Conservation (phyloP, 1,284 basidiomycete species). For the Pterulicium gracile region DNA sequence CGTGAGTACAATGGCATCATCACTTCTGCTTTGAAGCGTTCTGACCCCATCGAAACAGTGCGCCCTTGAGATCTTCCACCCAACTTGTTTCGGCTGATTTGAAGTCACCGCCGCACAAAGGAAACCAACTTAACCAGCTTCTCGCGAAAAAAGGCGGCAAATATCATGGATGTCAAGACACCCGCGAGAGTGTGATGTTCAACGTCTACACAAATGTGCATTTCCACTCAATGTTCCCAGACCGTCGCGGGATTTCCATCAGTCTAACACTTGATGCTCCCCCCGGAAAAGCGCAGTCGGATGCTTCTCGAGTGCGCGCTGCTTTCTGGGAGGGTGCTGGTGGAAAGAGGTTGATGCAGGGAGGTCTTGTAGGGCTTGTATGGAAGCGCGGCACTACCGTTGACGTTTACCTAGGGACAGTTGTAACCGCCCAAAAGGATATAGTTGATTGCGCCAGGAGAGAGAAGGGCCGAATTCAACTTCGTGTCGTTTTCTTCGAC, state of each 20-base stretch:
- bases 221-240: constrained; percentile 30
- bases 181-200: constrained; percentile 38
- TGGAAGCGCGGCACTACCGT: constrained; percentile 22
- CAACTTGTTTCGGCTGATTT: constrained; percentile 35
- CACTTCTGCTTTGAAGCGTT: constrained; percentile 2
- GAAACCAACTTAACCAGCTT: constrained; percentile 16
- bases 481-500: constrained; percentile 45
- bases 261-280: constrained; percentile 36
- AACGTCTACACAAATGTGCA: constrained; percentile 42
- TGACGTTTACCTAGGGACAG: constrained; percentile 35
- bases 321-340: constrained; percentile 43
- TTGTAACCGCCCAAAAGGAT: constrained; percentile 29
- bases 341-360: constrained; percentile 41
- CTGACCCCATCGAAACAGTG: constrained; percentile 25
- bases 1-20: constrained; percentile 32
- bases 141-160: constrained; percentile 32
- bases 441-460: constrained; percentile 26
- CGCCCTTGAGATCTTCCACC: constrained; percentile 38
- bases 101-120: background rate
- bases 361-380: constrained; percentile 45
- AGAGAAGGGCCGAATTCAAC: constrained; percentile 19
- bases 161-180: constrained; percentile 26
- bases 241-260: constrained; percentile 37
- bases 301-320: constrained; percentile 20
- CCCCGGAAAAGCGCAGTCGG: constrained; percentile 38